phyloP scores from a whole-genome alignment of 75 land plant genomes.

The Chamaecyparis obtusa region DNA sequence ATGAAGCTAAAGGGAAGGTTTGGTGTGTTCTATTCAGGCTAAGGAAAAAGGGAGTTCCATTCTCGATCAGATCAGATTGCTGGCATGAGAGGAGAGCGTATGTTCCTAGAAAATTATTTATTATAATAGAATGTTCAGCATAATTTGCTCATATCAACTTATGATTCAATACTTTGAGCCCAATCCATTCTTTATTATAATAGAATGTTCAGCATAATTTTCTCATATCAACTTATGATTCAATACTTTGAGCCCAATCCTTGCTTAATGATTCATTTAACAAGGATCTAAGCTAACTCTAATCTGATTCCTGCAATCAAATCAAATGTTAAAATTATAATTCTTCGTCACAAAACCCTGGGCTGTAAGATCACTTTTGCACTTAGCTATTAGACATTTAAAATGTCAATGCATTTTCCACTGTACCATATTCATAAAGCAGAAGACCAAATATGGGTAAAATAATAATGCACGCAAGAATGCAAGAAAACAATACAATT shows the following conservation, averaged over 20 bases:
- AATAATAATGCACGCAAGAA: not conserved
- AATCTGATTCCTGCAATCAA: not conserved
- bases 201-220: no score
- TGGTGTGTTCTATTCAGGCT: not conserved
- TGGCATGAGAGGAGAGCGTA: not conserved
- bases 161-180: not conserved
- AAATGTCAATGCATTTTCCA: not conserved
- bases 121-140: not conserved
- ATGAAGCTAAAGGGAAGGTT: not conserved
- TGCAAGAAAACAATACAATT: not conserved
- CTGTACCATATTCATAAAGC: not conserved
- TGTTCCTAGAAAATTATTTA: not conserved
- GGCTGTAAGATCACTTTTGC: not conserved
- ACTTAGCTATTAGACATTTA: not conserved
- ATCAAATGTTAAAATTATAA: not conserved
- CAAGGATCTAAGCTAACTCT: not conserved
- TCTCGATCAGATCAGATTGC: not conserved
- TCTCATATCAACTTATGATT: no score
- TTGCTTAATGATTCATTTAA: not conserved
- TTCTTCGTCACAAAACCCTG: not conserved
- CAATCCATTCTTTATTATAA: no score
- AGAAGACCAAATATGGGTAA: conserved; percentile 2
- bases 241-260: not conserved
- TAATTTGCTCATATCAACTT: not conserved
- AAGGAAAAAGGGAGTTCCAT: not conserved